A percentile compares a stretch with the other conserved stretches of the same genome.
Evolutionary conservation across 305 asterid species (phyloP).

Genomic region (Stenogyne calaminthoides): DNA sequence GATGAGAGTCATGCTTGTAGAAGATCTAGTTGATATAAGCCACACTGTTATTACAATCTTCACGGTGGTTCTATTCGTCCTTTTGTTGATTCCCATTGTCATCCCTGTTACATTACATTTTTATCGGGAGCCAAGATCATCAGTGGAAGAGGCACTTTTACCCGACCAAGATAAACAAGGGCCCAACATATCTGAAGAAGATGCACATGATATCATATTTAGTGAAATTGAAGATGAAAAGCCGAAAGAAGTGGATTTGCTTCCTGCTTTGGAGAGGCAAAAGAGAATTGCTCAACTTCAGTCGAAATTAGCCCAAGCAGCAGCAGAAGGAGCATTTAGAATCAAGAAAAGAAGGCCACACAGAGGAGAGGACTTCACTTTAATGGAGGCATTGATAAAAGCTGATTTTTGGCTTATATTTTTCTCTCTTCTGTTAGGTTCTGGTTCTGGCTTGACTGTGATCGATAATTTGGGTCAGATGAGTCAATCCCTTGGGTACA

Average conservation of each 20-base stretch:
- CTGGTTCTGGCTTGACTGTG: constrained; percentile 91
- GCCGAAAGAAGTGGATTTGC: too few relatives aligned
- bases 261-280: constrained; percentile 64
- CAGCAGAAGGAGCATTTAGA: constrained; percentile 86
- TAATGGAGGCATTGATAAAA: constrained; percentile 74
- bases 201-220: constrained; percentile 55
- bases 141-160: constrained; percentile 57
- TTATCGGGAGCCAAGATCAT: constrained; percentile 38
- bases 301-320: constrained; percentile 74
- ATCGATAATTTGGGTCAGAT: too few relatives aligned
- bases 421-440: constrained; percentile 72
- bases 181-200: constrained; percentile 36
- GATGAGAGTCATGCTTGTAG: constrained; percentile 68
- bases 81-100: constrained; percentile 58
- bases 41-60: constrained; percentile 43
- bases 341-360: constrained; percentile 76
- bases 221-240: constrained; percentile 86
- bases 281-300: constrained; percentile 82
- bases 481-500: constrained; percentile 75
- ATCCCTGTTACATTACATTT: constrained; percentile 60
- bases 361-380: constrained; percentile 87
- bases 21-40: constrained; percentile 54
- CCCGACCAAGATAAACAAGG: constrained; percentile 45
- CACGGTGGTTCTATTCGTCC: constrained; percentile 51
- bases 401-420: constrained; percentile 89